Evolutionary conservation across 2,329 filamentous ascomycete genomes (phyloP), one percentile per base, ranked within the genome.

Genomic region (Aspergillus piperis): DNA sequence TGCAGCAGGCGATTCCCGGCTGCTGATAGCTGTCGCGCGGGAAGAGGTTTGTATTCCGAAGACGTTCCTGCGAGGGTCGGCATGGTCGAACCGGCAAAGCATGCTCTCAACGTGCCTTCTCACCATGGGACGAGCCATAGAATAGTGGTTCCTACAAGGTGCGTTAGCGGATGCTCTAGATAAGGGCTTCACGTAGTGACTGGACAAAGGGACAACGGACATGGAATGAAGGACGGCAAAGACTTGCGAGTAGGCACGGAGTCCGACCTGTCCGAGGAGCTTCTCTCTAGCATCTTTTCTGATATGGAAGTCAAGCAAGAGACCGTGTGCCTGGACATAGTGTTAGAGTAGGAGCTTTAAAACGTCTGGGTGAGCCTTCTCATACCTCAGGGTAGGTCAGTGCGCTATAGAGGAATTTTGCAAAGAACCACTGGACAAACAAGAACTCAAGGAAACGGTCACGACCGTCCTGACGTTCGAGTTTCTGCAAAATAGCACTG

Each of bases 401-500:
- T 56, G 92, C 89, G 68, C 90, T 89, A 50, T 91, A 84, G 38
- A 98, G 81, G 76, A 95, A 97, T 54, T 89, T 89, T 64, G 92
- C 90, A 74, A 98, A 96, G 63, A 97, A 88, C 88, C 94, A 99
- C 72, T 93, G 90, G 69, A 89, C 91, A 64, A 97, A 88, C 66
- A 98, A 85, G 81, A 93, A 96, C 67, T 88, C 88, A 63, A 92
- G 87, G 41, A 92, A 92, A 66, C 86, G 87, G 66, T 90, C 88
- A 63, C 90, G 87, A 65, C 86, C 86, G 66, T 89, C 88, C 65
- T 83, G 83, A 65, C 91, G 88, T 38, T 82, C 78, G 61, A 96
- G 81, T 69, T 92, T 92, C 61, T 84, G 84, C 48, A 96, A 80
- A 61, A 97, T 91, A 64, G 92, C 91, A 73, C 90, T 91, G 65